These are phyloP conservation scores for Pseudocercospora fuligena DNA, from an alignment of 2,329 filamentous ascomycete species.

Conservation along the genomic window DNA sequence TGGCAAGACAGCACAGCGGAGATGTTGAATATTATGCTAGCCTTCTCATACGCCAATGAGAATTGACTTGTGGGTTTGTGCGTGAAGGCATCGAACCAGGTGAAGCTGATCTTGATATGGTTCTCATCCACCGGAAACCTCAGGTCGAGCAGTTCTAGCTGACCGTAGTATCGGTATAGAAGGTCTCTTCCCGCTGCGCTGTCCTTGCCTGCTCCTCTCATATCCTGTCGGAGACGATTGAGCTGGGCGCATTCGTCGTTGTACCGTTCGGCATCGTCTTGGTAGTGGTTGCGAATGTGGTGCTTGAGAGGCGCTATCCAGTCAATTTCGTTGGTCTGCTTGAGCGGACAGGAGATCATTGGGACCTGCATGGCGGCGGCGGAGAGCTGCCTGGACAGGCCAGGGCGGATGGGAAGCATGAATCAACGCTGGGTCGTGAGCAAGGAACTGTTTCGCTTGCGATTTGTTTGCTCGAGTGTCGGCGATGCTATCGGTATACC, in stretches of 20 bases:
- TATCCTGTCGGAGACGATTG: slow-evolving; percentile 94
- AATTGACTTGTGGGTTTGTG: slow-evolving; percentile 97
- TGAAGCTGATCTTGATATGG: slow-evolving; percentile 98
- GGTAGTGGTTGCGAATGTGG: slow-evolving; percentile 92
- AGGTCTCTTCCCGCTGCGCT: slow-evolving; percentile 92
- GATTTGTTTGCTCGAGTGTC: too few relatives aligned
- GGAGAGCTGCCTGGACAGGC: slow-evolving; percentile 39
- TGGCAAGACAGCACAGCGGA: slow-evolving; percentile 95
- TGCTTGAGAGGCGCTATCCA: slow-evolving; percentile 90
- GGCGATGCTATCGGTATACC: too few relatives aligned
- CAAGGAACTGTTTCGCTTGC: too few relatives aligned
- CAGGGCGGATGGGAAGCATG: slow-evolving; percentile 45
- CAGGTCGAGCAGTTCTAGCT: slow-evolving; percentile 91
- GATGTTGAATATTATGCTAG: slow-evolving; percentile 99
- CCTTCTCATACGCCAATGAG: slow-evolving; percentile 96
- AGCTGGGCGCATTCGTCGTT: slow-evolving; percentile 92
- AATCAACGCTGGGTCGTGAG: not conserved
- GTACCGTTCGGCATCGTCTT: slow-evolving; percentile 95
- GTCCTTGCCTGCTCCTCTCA: slow-evolving; percentile 96
- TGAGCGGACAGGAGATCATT: slow-evolving; percentile 94
- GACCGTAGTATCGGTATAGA: slow-evolving; percentile 95
- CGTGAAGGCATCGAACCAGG: slow-evolving; percentile 99
- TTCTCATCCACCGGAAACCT: slow-evolving; percentile 97
- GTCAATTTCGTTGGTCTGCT: slow-evolving; percentile 95
- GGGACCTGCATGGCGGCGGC: slow-evolving; percentile 77